Conservation (phyloP, 1,284 basidiomycete genomes). For the Ustilago loliicola region DNA sequence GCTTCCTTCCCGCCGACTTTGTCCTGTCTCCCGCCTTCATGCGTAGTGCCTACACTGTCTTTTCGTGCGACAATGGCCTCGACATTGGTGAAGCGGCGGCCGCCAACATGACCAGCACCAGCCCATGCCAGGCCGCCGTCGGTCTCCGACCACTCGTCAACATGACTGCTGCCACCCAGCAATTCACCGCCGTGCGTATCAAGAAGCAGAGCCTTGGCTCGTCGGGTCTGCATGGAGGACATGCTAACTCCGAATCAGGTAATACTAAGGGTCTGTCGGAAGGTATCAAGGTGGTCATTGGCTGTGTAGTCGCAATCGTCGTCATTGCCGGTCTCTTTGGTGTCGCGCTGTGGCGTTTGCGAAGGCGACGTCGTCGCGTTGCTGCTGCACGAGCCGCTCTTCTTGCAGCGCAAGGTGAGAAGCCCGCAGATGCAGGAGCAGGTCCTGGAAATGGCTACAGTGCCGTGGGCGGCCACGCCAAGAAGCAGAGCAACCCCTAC, state of each 20-base stretch:
- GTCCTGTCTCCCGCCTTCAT: constrained; percentile 62
- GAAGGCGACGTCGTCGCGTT: constrained; percentile 38
- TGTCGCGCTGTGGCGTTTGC: constrained; percentile 54
- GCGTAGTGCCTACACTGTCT: constrained; percentile 62
- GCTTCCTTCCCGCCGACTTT: constrained; percentile 57
- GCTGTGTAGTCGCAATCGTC: constrained; percentile 52
- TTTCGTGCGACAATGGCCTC: constrained; percentile 53
- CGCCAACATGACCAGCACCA: constrained; percentile 32
- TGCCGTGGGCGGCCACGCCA: constrained; percentile 27
- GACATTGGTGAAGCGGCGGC: constrained; percentile 25
- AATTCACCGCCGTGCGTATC: constrained; percentile 63
- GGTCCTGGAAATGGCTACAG: constrained; percentile 14
- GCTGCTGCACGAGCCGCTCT: constrained; percentile 46
- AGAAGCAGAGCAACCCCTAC: constrained; percentile 53
- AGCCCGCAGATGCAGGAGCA: constrained; percentile 8
- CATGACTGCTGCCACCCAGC: constrained; percentile 46
- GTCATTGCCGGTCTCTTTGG: constrained; percentile 56
- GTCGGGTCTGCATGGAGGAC: constrained; percentile 34
- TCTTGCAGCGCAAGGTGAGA: constrained; percentile 31
- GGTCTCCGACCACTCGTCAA: constrained; percentile 58
- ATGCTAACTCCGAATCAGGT: constrained; percentile 26
- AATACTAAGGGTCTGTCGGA: constrained; percentile 53
- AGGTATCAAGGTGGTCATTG: constrained; percentile 62
- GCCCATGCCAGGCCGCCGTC: constrained; percentile 51
- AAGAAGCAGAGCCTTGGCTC: constrained; percentile 58